Evolutionary conservation across 139 green algal species (phyloP).

Genomic region (Coelastrella sp.): DNA sequence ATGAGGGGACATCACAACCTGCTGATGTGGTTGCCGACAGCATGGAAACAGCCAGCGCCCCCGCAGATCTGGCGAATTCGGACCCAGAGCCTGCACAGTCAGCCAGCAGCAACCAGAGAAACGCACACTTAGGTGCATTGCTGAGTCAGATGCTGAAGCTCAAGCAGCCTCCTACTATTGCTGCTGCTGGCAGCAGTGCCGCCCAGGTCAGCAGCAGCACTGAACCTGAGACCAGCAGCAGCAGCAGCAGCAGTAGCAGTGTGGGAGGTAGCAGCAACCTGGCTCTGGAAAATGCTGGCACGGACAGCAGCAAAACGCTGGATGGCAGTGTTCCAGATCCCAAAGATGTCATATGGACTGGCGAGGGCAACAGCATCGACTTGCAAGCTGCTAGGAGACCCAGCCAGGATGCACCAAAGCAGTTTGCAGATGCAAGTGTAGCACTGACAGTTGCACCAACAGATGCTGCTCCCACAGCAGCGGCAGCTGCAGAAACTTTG

Average conservation of each 20-base stretch:
- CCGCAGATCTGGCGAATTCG: not conserved
- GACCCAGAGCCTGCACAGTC: not conserved
- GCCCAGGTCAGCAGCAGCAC: not conserved
- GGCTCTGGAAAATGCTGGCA: not conserved
- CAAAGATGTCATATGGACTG: not conserved
- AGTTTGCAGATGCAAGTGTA: not conserved
- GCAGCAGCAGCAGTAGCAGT: conserved; percentile 3
- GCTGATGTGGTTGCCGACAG: not conserved
- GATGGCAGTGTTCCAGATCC: too few relatives aligned
- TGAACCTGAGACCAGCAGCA: not conserved
- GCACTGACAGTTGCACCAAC: not conserved
- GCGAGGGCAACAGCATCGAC: not conserved
- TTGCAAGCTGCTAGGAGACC: not conserved
- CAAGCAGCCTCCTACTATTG: not conserved
- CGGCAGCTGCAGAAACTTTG: not conserved
- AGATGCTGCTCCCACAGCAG: conserved; percentile 10
- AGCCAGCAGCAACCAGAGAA: not conserved
- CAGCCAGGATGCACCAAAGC: not conserved
- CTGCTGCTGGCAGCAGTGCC: not conserved
- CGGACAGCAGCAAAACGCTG: too few relatives aligned
- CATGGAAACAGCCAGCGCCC: not conserved
- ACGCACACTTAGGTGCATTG: not conserved
- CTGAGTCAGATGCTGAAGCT: not conserved
- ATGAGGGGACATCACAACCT: too few relatives aligned
- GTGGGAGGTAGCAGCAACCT: not conserved